phyloP scores from a whole-genome alignment of 257 asterid genomes.

The Leonotis leonurus region DNA sequence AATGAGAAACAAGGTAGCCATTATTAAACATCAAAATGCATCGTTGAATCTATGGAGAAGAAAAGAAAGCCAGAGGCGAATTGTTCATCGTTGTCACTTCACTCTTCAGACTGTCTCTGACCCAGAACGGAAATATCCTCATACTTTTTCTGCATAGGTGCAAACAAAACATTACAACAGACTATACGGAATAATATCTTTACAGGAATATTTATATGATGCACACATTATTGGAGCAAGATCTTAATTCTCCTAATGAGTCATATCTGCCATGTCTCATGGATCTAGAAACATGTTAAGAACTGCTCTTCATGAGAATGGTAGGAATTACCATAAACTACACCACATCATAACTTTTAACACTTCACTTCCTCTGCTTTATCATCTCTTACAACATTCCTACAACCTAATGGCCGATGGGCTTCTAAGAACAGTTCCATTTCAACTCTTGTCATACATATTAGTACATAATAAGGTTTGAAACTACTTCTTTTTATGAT shows the following conservation, averaged over 20 bases:
- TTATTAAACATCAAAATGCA: conserved; percentile 37
- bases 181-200: too few species aligned
- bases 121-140: conserved; percentile 85
- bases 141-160: conserved; percentile 60
- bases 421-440: background rate
- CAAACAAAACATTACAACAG: background rate
- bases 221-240: background rate
- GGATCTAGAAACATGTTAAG: background rate
- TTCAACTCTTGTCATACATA: background rate
- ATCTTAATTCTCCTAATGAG: background rate
- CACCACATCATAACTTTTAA: background rate
- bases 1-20: conserved; percentile 13
- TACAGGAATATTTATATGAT: too few species aligned
- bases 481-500: background rate
- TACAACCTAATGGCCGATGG: background rate
- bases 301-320: background rate
- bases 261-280: background rate
- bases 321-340: background rate
- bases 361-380: background rate
- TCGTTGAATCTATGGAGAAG: conserved; percentile 16
- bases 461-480: background rate
- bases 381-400: background rate
- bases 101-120: conserved; percentile 71
- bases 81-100: conserved; percentile 19
- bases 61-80: background rate